phyloP scores from a whole-genome alignment of 2,329 filamentous ascomycete genomes.

The Fusarium cicatricum region DNA sequence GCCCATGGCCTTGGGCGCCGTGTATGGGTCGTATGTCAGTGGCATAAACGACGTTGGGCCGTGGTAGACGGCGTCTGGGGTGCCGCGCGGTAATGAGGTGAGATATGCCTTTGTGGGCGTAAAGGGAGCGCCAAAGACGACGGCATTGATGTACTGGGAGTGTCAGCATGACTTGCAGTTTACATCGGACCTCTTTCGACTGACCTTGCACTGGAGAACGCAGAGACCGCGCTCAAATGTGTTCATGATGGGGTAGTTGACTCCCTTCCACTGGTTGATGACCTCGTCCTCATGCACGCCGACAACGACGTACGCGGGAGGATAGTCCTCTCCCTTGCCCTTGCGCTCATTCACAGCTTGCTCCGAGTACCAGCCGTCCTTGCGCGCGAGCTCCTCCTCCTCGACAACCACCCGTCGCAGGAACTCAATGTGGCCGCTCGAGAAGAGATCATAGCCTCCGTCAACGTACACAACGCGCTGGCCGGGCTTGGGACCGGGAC shows the following conservation, averaged over 20 bases:
- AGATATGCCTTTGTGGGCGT: conserved; percentile 84
- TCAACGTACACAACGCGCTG: conserved; percentile 95
- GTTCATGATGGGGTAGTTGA: conserved; percentile 99
- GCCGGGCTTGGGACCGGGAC: conserved; percentile 74
- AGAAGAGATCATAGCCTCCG: conserved; percentile 96
- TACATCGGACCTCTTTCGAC: conserved; percentile 37
- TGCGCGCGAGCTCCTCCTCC: conserved; percentile 74
- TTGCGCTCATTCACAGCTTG: conserved; percentile 70
- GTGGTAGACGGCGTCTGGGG: conserved; percentile 87
- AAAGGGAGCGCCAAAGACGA: conserved; percentile 91
- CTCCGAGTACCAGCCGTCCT: conserved; percentile 78
- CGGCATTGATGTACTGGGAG: conserved; percentile 80
- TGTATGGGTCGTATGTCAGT: conserved; percentile 81
- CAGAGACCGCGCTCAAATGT: conserved; percentile 96
- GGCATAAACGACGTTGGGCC: conserved; percentile 94
- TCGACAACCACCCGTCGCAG: conserved; percentile 76
- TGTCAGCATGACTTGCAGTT: conserved; percentile 15
- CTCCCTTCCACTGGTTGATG: conserved; percentile 95
- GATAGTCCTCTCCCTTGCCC: conserved; percentile 76
- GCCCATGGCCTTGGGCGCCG: conserved; percentile 79
- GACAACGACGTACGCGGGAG: conserved; percentile 86
- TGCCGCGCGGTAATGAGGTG: conserved; percentile 74
- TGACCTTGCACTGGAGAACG: conserved; percentile 90
- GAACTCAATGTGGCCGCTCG: conserved; percentile 96
- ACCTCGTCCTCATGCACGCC: conserved; percentile 95